Evolutionary conservation across 225 moss, liverwort and hornwort genomes (phyloP), one percentile per base, ranked within the genome.

Genomic region (Physcomitrellopsis africana): DNA sequence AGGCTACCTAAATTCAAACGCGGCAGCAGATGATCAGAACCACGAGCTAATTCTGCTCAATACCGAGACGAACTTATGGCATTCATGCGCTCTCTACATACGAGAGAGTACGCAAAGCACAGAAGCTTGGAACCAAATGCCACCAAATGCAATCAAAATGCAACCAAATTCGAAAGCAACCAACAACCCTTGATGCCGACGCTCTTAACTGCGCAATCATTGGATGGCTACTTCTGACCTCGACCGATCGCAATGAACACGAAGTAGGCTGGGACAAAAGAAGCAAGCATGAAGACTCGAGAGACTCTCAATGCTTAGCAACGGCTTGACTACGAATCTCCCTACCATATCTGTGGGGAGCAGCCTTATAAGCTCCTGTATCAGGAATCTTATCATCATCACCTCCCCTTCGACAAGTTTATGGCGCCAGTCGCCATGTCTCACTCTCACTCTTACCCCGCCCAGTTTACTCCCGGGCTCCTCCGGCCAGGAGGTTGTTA

Each of bases 311-410:
- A 5, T 67, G 57, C 51, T 41, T 56, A 68, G 63, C 68, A 15
- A 46, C 56, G 72, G 32, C 32, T 37, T 37, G 32, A 37, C 32
- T 37, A 37, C 32, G 32, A 37, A 37, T 0, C 32, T 37, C 32
- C 1, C 76, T 79, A 16, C 72, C 65, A 43, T 32, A 68, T 63
- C 51, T 63, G 68, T 26, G 53, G 54, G 63, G 55, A 56, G 23
- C 69, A 37, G 48, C 69, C 70, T 74, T 82, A 78, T 78, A 82
- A 70, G 47, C 66, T 0, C 65, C 51, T 51, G 27, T 68, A 53
- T 51, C 45, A 48, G 65, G 74, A 74, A 82, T 74, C 17, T 63
- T 63, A 65, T 82, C 70, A 74, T 74, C 74, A 70, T 49, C 65
- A 41, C 19, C 32, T 7, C 7, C 32, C 32, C 32, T 37, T 7